Percentiles rank a stretch among this genome's conserved stretches.
Evolutionary conservation across 1,284 basidiomycete species (phyloP).

Genomic region (Ganoderma leucocontextum): DNA sequence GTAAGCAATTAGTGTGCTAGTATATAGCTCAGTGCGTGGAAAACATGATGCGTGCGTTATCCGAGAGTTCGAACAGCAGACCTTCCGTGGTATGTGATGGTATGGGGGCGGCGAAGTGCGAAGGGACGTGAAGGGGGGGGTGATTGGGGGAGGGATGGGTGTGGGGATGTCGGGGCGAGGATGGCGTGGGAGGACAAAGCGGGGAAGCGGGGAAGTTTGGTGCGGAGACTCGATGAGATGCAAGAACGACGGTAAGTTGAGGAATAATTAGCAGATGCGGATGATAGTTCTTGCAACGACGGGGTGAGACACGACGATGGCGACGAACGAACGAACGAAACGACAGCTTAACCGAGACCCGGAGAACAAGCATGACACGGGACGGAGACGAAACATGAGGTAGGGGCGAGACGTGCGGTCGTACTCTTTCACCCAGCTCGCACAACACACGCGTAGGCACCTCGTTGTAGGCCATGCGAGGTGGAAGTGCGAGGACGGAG

Average conservation of each 20-base stretch:
- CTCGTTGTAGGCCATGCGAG: slow-evolving; percentile 6
- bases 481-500: slow-evolving; percentile 10
- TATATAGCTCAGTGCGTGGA: slow-evolving; percentile 25
- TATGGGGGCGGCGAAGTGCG: slow-evolving; percentile 1
- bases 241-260: slow-evolving; percentile 23
- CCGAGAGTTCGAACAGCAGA: slow-evolving; percentile 18
- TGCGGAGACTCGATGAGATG: slow-evolving; percentile 9
- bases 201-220: slow-evolving; percentile 10
- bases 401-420: background rate
- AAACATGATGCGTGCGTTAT: slow-evolving; percentile 28
- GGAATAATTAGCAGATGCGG: slow-evolving; percentile 34
- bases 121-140: background rate
- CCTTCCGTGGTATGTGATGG: slow-evolving; percentile 19
- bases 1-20: slow-evolving; percentile 34
- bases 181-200: background rate
- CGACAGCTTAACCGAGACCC: slow-evolving; percentile 11
- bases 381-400: slow-evolving; percentile 4
- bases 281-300: slow-evolving; percentile 33
- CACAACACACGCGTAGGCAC: background rate
- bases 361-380: slow-evolving; percentile 10
- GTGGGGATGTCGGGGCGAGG: slow-evolving; percentile 3
- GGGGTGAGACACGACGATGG: slow-evolving; percentile 1
- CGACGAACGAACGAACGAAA: slow-evolving; percentile 16
- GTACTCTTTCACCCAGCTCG: background rate
- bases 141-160: slow-evolving; percentile 8